Conservation (phyloP, 2,329 filamentous ascomycete genomes). For the Neonectria faginata region DNA sequence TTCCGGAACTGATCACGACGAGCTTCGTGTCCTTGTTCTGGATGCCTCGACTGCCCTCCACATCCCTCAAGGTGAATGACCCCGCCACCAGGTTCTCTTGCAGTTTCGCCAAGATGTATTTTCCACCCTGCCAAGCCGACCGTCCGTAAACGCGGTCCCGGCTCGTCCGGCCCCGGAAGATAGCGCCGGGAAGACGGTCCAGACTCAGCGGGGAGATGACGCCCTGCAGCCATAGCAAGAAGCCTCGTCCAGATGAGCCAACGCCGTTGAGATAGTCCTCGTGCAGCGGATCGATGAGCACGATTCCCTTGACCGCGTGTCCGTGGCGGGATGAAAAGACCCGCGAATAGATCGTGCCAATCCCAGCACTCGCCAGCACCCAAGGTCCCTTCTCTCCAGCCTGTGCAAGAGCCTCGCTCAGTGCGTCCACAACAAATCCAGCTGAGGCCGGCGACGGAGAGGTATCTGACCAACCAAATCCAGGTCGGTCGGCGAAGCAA, state of each 20-base stretch:
- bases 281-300: constrained; percentile 90
- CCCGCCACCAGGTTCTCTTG: constrained; percentile 92
- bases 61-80: constrained; percentile 86
- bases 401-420: constrained; percentile 85
- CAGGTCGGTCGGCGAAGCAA: constrained; percentile 95
- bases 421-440: constrained; percentile 88
- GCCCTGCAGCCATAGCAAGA: constrained; percentile 87
- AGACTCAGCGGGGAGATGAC: constrained; percentile 88
- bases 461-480: constrained; percentile 88
- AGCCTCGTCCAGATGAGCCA: constrained; percentile 76
- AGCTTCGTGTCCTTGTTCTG: constrained; percentile 81
- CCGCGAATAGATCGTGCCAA: constrained; percentile 88
- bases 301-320: constrained; percentile 77
- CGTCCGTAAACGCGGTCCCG: constrained; percentile 88
- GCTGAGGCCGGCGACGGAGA: constrained; percentile 93
- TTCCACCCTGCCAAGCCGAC: constrained; percentile 81
- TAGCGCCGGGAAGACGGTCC: constrained; percentile 80
- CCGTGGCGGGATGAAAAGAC: constrained; percentile 90
- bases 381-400: constrained; percentile 89
- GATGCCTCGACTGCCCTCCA: constrained; percentile 81
- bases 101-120: constrained; percentile 88
- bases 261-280: constrained; percentile 83
- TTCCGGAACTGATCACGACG: constrained; percentile 84
- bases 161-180: constrained; percentile 83
- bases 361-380: constrained; percentile 86